A percentile compares a stretch with the other conserved stretches of the same genome.
Evolutionary conservation across 2,329 filamentous ascomycete species (phyloP).

Genomic region (Cordyceps militaris): DNA sequence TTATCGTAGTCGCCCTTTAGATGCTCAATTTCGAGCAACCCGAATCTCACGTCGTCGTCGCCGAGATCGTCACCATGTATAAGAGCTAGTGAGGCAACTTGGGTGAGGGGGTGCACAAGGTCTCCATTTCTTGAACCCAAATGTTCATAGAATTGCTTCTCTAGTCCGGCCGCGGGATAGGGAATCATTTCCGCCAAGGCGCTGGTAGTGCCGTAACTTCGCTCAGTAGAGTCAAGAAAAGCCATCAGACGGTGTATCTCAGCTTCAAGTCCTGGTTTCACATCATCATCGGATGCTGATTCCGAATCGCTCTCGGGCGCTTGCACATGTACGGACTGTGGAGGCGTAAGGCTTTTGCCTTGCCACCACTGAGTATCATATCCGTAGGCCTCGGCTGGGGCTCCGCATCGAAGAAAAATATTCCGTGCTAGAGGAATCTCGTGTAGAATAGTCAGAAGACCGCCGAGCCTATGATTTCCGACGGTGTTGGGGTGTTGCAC

Average conservation of each 20-base stretch:
- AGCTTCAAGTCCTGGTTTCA: conserved; percentile 36
- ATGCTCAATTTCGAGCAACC: conserved; percentile 36
- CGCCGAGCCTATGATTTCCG: conserved; percentile 40
- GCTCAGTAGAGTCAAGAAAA: conserved; percentile 53
- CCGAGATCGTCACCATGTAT: conserved; percentile 25
- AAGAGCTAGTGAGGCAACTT: conserved; percentile 23
- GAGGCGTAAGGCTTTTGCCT: conserved; percentile 42
- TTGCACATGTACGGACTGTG: conserved; percentile 22
- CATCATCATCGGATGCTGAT: conserved; percentile 23
- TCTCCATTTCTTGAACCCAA: conserved; percentile 27
- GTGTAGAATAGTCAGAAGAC: conserved; percentile 51
- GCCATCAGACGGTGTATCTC: conserved; percentile 57
- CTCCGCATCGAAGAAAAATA: conserved; percentile 39
- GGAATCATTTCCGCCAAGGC: conserved; percentile 34
- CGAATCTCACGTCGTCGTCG: conserved; percentile 31
- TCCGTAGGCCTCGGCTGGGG: conserved; percentile 42
- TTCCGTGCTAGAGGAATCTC: conserved; percentile 53
- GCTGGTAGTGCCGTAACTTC: conserved; percentile 51
- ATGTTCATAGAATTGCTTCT: conserved; percentile 38
- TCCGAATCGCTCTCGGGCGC: conserved; percentile 20
- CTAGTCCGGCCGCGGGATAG: conserved; percentile 26
- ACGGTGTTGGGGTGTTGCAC: conserved; percentile 27
- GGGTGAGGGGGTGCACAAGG: conserved; percentile 25
- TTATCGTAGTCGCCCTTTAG: conserved; percentile 17
- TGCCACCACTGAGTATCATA: conserved; percentile 55